These are phyloP conservation scores for Penicillium sp. DNA, from an alignment of 2,329 filamentous ascomycete genomes.

Conservation along the genomic window DNA sequence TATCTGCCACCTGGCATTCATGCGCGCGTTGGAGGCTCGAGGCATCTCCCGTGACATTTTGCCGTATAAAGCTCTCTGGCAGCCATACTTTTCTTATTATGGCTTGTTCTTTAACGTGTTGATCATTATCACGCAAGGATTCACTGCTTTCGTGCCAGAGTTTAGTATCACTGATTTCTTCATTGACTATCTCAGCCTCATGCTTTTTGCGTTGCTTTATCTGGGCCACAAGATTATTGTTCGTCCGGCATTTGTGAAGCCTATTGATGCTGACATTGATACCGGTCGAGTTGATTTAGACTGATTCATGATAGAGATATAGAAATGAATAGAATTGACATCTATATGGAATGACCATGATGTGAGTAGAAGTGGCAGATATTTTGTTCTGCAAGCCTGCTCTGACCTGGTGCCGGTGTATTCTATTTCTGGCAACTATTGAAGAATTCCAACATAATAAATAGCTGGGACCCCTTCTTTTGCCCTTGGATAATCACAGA, in stretches of 20 bases:
- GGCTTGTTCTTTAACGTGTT: not conserved
- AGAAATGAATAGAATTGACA: not conserved
- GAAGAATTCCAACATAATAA: too few species aligned
- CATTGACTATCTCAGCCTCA: conserved; percentile 2
- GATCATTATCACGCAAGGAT: not conserved
- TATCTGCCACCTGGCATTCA: conserved; percentile 1
- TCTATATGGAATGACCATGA: not conserved
- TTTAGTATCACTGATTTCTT: conserved; percentile 4
- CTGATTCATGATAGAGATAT: not conserved
- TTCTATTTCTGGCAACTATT: too few species aligned
- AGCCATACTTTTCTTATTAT: conserved; percentile 3
- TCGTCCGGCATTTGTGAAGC: not conserved
- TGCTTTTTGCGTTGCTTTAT: not conserved
- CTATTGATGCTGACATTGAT: not conserved
- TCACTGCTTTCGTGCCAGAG: not conserved
- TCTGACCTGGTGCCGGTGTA: too few species aligned
- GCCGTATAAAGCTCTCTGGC: not conserved
- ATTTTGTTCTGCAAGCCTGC: too few species aligned
- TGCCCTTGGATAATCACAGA: too few species aligned
- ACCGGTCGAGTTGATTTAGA: not conserved
- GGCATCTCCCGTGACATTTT: conserved; percentile 1
- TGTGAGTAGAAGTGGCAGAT: too few species aligned
- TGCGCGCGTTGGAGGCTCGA: not conserved
- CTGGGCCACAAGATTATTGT: not conserved
- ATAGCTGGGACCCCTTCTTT: too few species aligned